A percentile compares a stretch with the other conserved stretches of the same genome.
Evolutionary conservation across 805 yeast species (phyloP).

Genomic region (Saturnispora halmiae): DNA sequence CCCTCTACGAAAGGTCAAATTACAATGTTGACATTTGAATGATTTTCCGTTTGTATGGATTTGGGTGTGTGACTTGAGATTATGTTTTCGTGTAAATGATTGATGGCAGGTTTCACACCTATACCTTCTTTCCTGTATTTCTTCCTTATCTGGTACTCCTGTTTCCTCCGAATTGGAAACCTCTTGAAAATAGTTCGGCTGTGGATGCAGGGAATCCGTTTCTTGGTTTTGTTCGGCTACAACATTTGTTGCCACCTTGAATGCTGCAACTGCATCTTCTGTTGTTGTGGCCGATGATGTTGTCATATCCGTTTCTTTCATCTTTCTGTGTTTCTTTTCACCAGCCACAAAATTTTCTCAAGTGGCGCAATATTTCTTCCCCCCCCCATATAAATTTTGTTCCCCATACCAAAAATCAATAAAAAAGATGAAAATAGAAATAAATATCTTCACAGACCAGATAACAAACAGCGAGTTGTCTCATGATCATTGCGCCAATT

Average conservation of each 20-base stretch:
- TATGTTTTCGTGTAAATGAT: conserved; percentile 63
- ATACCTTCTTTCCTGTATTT: conserved; percentile 26
- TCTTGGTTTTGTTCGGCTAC: background rate
- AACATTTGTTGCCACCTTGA: background rate
- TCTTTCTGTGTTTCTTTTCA: background rate
- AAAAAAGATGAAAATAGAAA: background rate
- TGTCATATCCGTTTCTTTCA: no score
- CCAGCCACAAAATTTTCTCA: conserved; percentile 6
- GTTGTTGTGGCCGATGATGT: no score
- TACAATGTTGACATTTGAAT: conserved; percentile 52
- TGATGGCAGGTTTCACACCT: conserved; percentile 54
- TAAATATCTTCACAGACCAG: no score
- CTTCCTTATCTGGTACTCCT: conserved; percentile 6
- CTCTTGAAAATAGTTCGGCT: background rate
- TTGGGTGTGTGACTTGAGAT: conserved; percentile 60
- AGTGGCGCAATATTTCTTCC: conserved; percentile 7
- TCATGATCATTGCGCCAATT: no score
- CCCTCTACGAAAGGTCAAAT: conserved; percentile 54
- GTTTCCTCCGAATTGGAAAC: no score
- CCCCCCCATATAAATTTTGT: background rate
- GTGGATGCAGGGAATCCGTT: background rate
- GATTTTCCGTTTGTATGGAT: conserved; percentile 62
- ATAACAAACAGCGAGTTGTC: no score
- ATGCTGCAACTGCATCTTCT: conserved; percentile 10
- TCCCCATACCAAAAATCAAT: background rate